phyloP scores from a whole-genome alignment of 2,329 filamentous ascomycete genomes.

The Ascochyta rabiei region DNA sequence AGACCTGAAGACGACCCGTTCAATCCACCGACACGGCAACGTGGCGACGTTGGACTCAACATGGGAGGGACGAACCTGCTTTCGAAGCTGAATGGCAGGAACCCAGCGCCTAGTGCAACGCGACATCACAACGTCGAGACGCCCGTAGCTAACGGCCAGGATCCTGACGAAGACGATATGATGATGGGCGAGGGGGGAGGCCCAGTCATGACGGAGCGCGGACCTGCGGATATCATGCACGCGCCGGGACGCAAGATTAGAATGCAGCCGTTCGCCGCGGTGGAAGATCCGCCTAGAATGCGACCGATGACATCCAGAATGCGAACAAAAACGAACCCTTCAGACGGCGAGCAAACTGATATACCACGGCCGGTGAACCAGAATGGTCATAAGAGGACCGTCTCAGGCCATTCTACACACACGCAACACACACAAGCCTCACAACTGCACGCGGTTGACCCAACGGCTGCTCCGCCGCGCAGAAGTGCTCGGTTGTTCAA shows the following conservation, averaged over 20 bases:
- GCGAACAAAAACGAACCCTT: slow-evolving; percentile 46
- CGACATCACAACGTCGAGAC: slow-evolving; percentile 52
- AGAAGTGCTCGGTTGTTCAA: slow-evolving; percentile 55
- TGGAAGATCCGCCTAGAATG: slow-evolving; percentile 48
- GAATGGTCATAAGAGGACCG: slow-evolving; percentile 80
- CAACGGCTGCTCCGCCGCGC: slow-evolving; percentile 52
- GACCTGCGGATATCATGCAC: slow-evolving; percentile 53
- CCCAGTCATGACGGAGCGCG: slow-evolving; percentile 36
- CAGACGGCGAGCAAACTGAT: slow-evolving; percentile 49
- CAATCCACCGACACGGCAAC: slow-evolving; percentile 43
- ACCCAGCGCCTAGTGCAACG: slow-evolving; percentile 32
- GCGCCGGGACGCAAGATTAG: slow-evolving; percentile 54
- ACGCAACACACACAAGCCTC: slow-evolving; percentile 34
- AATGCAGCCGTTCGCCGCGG: slow-evolving; percentile 40
- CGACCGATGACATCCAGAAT: slow-evolving; percentile 49
- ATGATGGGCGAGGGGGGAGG: slow-evolving; percentile 49
- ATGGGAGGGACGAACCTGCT: slow-evolving; percentile 47
- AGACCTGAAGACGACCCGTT: slow-evolving; percentile 54
- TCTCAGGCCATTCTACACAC: slow-evolving; percentile 76
- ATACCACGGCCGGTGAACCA: slow-evolving; percentile 45
- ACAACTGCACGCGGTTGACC: slow-evolving; percentile 39
- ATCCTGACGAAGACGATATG: slow-evolving; percentile 52
- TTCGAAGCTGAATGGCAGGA: slow-evolving; percentile 53
- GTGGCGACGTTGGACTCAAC: slow-evolving; percentile 43
- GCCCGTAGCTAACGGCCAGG: slow-evolving; percentile 52